Base-by-base conservation (phyloP, 352 stramenopile species). In the Phytophthora multivora region DNA sequence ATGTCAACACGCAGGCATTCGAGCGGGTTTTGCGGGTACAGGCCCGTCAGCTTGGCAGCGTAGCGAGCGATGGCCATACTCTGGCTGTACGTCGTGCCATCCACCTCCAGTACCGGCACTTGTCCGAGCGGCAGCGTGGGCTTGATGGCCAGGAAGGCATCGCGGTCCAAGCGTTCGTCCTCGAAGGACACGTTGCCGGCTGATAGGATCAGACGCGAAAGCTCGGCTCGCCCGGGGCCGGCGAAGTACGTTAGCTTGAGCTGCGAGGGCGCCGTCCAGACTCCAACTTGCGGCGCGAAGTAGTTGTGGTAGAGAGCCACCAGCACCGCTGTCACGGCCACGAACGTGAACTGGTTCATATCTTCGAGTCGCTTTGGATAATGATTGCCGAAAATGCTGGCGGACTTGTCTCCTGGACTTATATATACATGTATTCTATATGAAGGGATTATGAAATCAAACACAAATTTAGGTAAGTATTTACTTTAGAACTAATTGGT, bases 211-310 rank as follows among this genome's bases (percentile, higher is more conserved):
- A 95, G 67, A 16, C 88, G 84, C 9, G 79, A 72, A 21, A 88
- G 59, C 71, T 95, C 88, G 0, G 59, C 86, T 28, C 79, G 79
- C 2, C 73, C 84, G 0, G 67, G 16, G 31, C 71, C 53, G 19
- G 74, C 51, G 46, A 95, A 93, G 69, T 96, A 96, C 38, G 72
- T 90, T 23, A 95, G 64, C 71, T 88, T 86, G 38, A 90, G 56
- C 10, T 69, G 59, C 13, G 64, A 41, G 36, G 58, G 51, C 9
- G 40, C 23, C 25, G 19, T 21, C 28, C 48, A 55, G 7, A 58
- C 21, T 5, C 15, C 7, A 2, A 41, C 40, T 35, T 59, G 45
- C 19, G 57, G 54, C 4, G 49, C 49, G 25, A 70, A 46, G 41
- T 65, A 61, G 33, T 51, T 70, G 57, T 77, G 65, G 65, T 74